phyloP scores from a whole-genome alignment of 306 rosid species.

The Inga leiocalycina region DNA sequence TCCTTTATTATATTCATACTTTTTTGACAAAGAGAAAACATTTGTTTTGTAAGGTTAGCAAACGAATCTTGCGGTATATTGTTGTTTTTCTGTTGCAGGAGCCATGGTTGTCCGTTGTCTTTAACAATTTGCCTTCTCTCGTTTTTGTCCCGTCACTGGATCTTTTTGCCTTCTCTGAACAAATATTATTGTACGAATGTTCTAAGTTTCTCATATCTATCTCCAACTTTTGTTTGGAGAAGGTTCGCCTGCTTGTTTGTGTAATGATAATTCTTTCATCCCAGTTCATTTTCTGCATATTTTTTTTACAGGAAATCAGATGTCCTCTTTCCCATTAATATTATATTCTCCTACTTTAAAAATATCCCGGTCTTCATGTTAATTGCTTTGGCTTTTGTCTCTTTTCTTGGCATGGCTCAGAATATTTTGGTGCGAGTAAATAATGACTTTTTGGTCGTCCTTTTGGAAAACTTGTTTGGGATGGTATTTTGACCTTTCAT shows the following conservation, averaged over 20 bases:
- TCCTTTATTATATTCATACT: conserved; percentile 6
- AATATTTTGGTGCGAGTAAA: conserved; percentile 4
- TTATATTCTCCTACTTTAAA: not conserved
- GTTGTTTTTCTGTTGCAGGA: not conserved
- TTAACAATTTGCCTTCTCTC: not conserved
- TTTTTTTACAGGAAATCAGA: not conserved
- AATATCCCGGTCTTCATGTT: not conserved
- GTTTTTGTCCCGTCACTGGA: not conserved
- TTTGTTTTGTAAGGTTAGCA: not conserved
- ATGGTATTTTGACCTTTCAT: not conserved
- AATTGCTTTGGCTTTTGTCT: not conserved
- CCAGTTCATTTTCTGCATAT: not conserved
- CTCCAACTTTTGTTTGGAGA: not conserved
- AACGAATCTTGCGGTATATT: not conserved
- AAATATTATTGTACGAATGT: not conserved
- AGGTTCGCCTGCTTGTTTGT: not conserved
- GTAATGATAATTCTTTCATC: not conserved
- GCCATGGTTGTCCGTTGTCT: not conserved
- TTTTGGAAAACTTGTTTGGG: not conserved
- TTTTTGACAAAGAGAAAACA: not conserved
- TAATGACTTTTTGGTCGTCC: not conserved
- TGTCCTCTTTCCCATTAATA: not conserved
- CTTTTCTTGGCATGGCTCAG: not conserved
- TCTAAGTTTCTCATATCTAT: not conserved
- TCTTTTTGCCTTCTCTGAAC: not conserved